Evolutionary conservation across 75 land plant species (phyloP), one percentile per base, ranked within the genome.

Genomic region (Isoetes taiwanensis): DNA sequence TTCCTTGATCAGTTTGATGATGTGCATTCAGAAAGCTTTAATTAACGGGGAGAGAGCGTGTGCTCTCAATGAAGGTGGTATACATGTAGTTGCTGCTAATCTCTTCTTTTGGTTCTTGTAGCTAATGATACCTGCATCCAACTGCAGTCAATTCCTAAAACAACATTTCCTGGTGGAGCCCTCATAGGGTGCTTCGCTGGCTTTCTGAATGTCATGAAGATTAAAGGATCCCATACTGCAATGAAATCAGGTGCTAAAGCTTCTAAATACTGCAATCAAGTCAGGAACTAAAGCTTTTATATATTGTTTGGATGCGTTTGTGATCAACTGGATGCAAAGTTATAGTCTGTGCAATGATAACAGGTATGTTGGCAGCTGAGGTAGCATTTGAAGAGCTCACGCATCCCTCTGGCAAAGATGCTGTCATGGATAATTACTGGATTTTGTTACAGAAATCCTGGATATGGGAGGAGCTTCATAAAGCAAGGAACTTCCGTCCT

Each of bases 311-410:
- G 11, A 40, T n/a, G n/a, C n/a, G 25, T 58, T 10, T 25, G 27
- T 9, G 32, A 19, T 30, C 30, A 26, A 33, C n/a, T 1, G 24
- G 16, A 37, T 39, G 19, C 27, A 24, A 17, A 14, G 28, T 25
- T 52, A 24, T 57, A 20, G 12, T 9, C 39, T 37, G 14, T 9
- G 9, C 39, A 37, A 37, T 37, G 39, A 9, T 9, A 14, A 37
- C 71, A 91, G 97, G 98, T 41, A 87, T 93, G 80, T 76, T 93
- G 30, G 98, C 98, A 46, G 98, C 89, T 52, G 95, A 93, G 67
- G 76, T 85, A 64, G 75, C 88, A 28, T 87, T 81, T 69, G 74
- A 69, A 53, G 74, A 60, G 28, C 64, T 87, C 17, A 57, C 56
- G 56, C 67, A 73, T 42, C 77, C 58, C 35, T 24, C 31, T 32